A percentile compares a stretch with the other conserved stretches of the same genome.
phyloP scores from a whole-genome alignment of 192 early-diverging fungal genomes.

The Diversispora epigaea region DNA sequence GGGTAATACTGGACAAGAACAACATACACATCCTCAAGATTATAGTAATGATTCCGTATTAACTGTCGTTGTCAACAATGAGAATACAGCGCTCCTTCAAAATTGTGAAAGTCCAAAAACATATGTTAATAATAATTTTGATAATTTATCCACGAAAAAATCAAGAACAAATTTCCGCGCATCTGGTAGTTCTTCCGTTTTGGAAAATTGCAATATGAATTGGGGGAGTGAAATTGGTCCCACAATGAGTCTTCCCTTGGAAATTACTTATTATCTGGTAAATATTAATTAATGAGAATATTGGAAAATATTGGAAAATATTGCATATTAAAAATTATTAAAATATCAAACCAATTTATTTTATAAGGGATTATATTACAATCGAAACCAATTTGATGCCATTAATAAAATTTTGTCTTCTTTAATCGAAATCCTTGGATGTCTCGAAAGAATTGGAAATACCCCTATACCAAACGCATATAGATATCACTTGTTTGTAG shows the following conservation, averaged over 20 bases:
- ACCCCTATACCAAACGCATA: constrained; percentile 72
- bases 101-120: too few relatives aligned
- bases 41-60: not conserved
- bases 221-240: constrained; percentile 46
- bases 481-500: constrained; percentile 62
- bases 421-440: constrained; percentile 58
- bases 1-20: constrained; percentile 13
- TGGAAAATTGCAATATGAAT: not conserved
- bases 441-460: constrained; percentile 65
- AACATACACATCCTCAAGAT: too few relatives aligned
- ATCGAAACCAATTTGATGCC: constrained; percentile 36
- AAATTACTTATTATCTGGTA: not conserved
- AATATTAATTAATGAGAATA: too few relatives aligned
- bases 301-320: not conserved
- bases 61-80: too few relatives aligned
- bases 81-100: too few relatives aligned
- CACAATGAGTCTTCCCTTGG: constrained; percentile 50
- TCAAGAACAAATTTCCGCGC: not conserved
- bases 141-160: too few relatives aligned
- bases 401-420: constrained; percentile 42
- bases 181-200: not conserved
- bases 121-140: too few relatives aligned
- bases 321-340: not conserved
- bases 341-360: constrained; percentile 37
- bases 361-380: constrained; percentile 45